These are phyloP conservation scores for Pleurostoma richardsiae DNA, from an alignment of 2,329 filamentous ascomycete genomes.

Conservation along the genomic window DNA sequence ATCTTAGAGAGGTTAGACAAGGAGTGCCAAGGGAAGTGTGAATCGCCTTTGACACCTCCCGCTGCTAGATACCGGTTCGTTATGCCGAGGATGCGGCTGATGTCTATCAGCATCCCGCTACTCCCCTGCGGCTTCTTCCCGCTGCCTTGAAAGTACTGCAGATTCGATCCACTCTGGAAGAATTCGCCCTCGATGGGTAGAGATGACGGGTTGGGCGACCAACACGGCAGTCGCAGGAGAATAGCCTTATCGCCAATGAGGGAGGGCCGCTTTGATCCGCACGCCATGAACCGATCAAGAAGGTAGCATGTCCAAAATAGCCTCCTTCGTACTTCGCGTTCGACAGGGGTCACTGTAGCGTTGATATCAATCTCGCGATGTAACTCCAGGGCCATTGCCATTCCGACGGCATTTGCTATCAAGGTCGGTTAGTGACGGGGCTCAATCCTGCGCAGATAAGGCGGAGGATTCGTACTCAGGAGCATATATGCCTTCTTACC, in stretches of 20 bases:
- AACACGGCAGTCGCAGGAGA: constrained; percentile 69
- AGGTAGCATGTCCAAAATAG: constrained; percentile 88
- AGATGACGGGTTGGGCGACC: constrained; percentile 57
- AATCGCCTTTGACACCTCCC: constrained; percentile 82
- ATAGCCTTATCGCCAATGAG: constrained; percentile 74
- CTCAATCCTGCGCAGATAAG: neutral
- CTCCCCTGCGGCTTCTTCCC: constrained; percentile 70
- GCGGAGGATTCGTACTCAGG: constrained; percentile 48
- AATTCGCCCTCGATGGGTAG: constrained; percentile 70
- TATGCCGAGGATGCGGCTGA: constrained; percentile 74
- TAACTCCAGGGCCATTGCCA: constrained; percentile 77
- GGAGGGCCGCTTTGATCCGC: constrained; percentile 77
- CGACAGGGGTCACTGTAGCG: constrained; percentile 56
- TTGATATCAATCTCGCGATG: constrained; percentile 69
- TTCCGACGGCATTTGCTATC: constrained; percentile 69
- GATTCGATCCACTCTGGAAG: constrained; percentile 73
- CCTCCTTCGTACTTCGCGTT: constrained; percentile 72
- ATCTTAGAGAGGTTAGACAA: constrained; percentile 83
- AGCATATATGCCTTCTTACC: constrained; percentile 87
- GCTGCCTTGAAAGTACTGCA: constrained; percentile 65
- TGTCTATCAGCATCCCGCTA: constrained; percentile 78
- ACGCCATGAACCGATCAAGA: constrained; percentile 77
- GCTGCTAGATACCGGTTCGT: constrained; percentile 81
- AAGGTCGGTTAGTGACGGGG: constrained; percentile 24
- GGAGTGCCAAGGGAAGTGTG: constrained; percentile 87